Evolutionary conservation across 164 flowering plant genomes (phyloP).

Genomic region (Annona cherimola): DNA sequence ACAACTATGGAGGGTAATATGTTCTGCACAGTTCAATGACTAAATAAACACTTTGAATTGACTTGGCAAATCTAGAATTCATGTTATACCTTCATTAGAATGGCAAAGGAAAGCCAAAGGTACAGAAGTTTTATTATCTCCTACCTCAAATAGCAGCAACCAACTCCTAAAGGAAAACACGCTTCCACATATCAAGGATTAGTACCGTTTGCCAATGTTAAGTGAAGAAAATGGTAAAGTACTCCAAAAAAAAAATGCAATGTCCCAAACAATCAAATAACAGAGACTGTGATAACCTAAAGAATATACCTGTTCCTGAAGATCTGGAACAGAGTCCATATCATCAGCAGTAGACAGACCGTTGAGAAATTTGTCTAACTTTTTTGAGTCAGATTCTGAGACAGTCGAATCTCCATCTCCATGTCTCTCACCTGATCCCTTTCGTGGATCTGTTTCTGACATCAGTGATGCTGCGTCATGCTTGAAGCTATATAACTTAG

Average conservation of each 20-base stretch:
- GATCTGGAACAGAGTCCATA: slow-evolving; percentile 57
- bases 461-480: slow-evolving; percentile 55
- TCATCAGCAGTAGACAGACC: slow-evolving; percentile 38
- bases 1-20: too few relatives aligned
- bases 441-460: slow-evolving; percentile 29
- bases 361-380: slow-evolving; percentile 42
- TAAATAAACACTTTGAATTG: too few relatives aligned
- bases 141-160: not conserved
- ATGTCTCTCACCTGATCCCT: slow-evolving; percentile 25
- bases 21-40: too few relatives aligned
- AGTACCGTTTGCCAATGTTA: not conserved
- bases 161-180: not conserved
- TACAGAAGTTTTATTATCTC: not conserved
- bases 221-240: not conserved
- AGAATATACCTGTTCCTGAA: slow-evolving; percentile 70
- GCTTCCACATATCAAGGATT: not conserved
- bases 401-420: slow-evolving; percentile 20
- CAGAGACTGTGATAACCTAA: not conserved
- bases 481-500: slow-evolving; percentile 76
- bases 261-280: not conserved
- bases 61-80: too few relatives aligned
- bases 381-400: slow-evolving; percentile 27
- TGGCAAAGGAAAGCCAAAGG: too few relatives aligned
- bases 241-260: not conserved
- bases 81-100: too few relatives aligned